These are phyloP conservation scores for Paramecium caudatum DNA, from an alignment of 73 alveolate species.

Conservation along the genomic window DNA sequence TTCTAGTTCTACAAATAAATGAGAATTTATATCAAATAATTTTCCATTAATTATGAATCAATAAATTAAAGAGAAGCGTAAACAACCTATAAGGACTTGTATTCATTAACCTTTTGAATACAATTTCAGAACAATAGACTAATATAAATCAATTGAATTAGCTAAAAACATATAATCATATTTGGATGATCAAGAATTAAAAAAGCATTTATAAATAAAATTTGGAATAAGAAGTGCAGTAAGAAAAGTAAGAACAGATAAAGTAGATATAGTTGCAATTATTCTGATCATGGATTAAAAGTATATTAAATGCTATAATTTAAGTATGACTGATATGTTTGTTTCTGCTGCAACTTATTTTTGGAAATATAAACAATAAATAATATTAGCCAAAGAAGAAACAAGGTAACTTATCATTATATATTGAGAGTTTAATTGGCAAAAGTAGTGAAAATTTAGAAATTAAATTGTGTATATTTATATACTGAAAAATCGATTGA, in stretches of 20 bases:
- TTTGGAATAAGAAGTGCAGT: constrained; percentile 23
- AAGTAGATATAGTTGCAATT: not conserved
- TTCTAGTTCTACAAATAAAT: constrained; percentile 68
- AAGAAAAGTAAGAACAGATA: constrained; percentile 13
- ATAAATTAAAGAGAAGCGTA: not conserved
- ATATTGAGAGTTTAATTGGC: no score
- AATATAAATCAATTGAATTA: not conserved
- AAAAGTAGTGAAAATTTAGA: not conserved
- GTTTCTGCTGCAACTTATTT: not conserved
- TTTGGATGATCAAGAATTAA: not conserved
- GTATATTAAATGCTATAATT: not conserved
- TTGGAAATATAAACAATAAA: not conserved
- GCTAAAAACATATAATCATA: not conserved
- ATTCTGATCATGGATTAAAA: not conserved
- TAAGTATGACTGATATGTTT: not conserved
- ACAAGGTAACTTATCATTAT: not conserved
- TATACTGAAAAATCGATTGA: not conserved
- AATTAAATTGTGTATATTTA: not conserved
- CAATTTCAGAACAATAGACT: constrained; percentile 32
- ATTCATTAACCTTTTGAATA: constrained; percentile 63
- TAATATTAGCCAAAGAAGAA: not conserved
- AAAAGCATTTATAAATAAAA: not conserved
- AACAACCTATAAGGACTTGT: constrained; percentile 5
- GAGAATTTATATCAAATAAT: not conserved
- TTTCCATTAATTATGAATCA: constrained; percentile 10